A percentile compares a stretch with the other conserved stretches of the same genome.
Conservation (phyloP, 192 early-diverging fungal genomes). For the Coemansia sp. region DNA sequence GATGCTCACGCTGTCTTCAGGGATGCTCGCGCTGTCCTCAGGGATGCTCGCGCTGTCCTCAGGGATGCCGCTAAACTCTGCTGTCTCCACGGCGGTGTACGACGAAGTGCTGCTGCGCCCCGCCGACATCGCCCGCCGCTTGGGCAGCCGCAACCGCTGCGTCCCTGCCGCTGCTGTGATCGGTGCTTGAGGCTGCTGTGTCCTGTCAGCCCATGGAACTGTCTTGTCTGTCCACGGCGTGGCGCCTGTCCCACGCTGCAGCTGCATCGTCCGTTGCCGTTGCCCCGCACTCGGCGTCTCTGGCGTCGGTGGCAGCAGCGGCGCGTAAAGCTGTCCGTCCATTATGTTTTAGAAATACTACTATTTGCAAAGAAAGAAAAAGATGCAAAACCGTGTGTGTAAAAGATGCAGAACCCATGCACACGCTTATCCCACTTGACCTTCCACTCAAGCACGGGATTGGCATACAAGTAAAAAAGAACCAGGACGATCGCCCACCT, state of each 20-base stretch:
- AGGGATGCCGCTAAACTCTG: conserved; percentile 1
- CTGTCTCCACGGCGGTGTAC: conserved; percentile 1
- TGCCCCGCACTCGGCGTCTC: conserved; percentile 17
- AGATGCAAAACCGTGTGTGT: not conserved
- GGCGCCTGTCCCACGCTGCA: conserved; percentile 22
- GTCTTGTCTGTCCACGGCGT: conserved; percentile 19
- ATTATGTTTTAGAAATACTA: conserved; percentile 2
- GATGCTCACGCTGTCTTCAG: conserved; percentile 4
- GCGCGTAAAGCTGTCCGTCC: conserved; percentile 14
- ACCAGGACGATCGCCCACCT: not conserved
- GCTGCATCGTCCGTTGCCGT: conserved; percentile 28
- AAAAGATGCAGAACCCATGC: not conserved
- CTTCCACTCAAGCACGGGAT: not conserved
- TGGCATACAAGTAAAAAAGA: conserved; percentile 8
- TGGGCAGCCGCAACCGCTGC: conserved; percentile 46
- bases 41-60: not conserved
- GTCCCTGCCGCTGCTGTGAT: conserved; percentile 17
- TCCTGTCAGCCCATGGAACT: conserved; percentile 21
- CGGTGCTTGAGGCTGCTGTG: conserved; percentile 16
- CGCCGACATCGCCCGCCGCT: conserved; percentile 38
- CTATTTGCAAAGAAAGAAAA: not conserved
- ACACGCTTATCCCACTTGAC: not conserved
- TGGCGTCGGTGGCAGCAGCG: conserved; percentile 34
- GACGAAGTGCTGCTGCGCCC: conserved; percentile 37
- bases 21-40: not conserved